Conservation (phyloP, 2,329 filamentous ascomycete species). For the Mollisiaceae sp. region DNA sequence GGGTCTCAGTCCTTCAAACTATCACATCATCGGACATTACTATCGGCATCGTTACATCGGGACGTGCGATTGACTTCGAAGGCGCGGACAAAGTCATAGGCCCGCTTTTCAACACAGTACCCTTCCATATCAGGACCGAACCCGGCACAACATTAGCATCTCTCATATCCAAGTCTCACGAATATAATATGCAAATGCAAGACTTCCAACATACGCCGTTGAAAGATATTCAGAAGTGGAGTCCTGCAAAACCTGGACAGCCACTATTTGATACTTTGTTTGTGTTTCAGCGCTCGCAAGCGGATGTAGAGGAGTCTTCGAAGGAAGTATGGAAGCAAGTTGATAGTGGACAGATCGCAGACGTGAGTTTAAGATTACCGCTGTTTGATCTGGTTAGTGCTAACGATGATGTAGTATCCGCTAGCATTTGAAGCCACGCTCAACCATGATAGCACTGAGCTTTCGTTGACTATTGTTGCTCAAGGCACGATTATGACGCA, state of each 20-base stretch:
- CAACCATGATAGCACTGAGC: slow-evolving; percentile 46
- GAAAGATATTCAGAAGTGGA: slow-evolving; percentile 82
- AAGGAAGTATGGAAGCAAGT: slow-evolving; percentile 59
- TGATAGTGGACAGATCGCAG: slow-evolving; percentile 50
- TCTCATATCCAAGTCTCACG: slow-evolving; percentile 68
- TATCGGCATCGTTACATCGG: slow-evolving; percentile 80
- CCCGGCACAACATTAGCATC: slow-evolving; percentile 60
- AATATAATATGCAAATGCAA: slow-evolving; percentile 70
- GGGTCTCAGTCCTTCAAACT: slow-evolving; percentile 66
- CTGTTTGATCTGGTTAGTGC: too few species aligned
- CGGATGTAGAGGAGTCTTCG: slow-evolving; percentile 33
- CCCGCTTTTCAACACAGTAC: slow-evolving; percentile 89
- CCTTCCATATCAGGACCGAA: slow-evolving; percentile 61
- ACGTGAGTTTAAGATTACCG: slow-evolving; percentile 29
- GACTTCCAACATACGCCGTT: slow-evolving; percentile 81
- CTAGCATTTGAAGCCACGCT: slow-evolving; percentile 77
- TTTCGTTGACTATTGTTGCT: slow-evolving; percentile 65
- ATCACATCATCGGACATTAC: slow-evolving; percentile 49
- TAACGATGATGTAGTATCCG: slow-evolving; percentile 47
- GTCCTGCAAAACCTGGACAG: slow-evolving; percentile 53
- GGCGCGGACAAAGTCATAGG: slow-evolving; percentile 72
- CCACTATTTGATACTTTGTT: slow-evolving; percentile 82
- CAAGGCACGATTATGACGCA: slow-evolving; percentile 51
- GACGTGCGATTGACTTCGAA: slow-evolving; percentile 72
- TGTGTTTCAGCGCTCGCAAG: slow-evolving; percentile 69